Evolutionary conservation across 495 filamentous ascomycete genomes (phyloP), one percentile per base, ranked within the genome.

Genomic region (Penicillium salamii): DNA sequence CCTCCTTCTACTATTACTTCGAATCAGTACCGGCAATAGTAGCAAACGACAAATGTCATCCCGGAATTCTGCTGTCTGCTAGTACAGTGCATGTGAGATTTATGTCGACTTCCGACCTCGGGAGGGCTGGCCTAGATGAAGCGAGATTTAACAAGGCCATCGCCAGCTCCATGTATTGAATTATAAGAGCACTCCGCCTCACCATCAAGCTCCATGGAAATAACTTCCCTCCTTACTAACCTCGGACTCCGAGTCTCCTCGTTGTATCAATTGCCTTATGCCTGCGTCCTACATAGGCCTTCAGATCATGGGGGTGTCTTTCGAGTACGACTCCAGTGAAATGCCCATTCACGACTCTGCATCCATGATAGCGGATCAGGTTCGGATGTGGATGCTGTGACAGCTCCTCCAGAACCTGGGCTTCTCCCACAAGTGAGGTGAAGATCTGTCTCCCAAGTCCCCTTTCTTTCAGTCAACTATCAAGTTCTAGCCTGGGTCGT

Each of bases 241-340:
- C 26, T 64, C 42, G 62, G 65, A 31, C 59, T 68, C 29, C 44
- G 52, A 32, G 38, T 55, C 19, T 5, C 58, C 38, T n/a, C 12
- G 28, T 28, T 39, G 53, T 64, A 8, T 52, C 43, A 12, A 52
- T 63, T 33, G 46, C 36, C 35, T 38, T 37, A 1, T 26, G 5
- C 41, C 18, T n/a, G 1, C 17, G 1, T 7, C 44, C 7, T 1
- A 57, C 26, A 59, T 52, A 61, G 5, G 52, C 45, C 6, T 58
- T 28, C 20, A 67, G 38, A 26, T 64, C 51, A 17, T 57, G 17
- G 3, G 41, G 26, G 26, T 63, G 62, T 29, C 44, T 44, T 28
- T 68, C 65, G 18, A 73, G 54, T 5, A 63, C 56, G 11, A 71
- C 29, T 3, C 62, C 65, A 6, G 57, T 70, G 29, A 70, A 61